A percentile compares a stretch with the other conserved stretches of the same genome.
phyloP scores from a whole-genome alignment of 2,329 filamentous ascomycete species.

The Alternaria sp. region DNA sequence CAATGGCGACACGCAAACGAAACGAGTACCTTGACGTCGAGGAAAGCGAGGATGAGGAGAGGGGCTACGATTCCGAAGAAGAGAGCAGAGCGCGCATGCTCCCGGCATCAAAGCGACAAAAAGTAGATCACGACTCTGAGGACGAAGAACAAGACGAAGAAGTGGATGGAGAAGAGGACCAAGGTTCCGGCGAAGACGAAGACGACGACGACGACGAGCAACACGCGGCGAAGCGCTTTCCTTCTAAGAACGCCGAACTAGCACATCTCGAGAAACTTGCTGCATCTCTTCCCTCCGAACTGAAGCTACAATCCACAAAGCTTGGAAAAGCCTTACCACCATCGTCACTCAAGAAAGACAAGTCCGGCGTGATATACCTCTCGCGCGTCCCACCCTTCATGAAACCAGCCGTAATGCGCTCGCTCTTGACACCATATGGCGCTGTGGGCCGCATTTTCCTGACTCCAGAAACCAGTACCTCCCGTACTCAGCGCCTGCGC shows the following conservation, averaged over 20 bases:
- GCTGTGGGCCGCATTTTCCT: conserved; percentile 80
- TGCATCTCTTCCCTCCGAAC: conserved; percentile 42
- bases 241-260: conserved; percentile 40
- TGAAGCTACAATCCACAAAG: conserved; percentile 45
- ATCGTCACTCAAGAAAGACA: conserved; percentile 68
- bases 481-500: conserved; percentile 71
- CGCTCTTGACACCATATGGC: conserved; percentile 78
- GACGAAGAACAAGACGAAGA: conserved; percentile 30
- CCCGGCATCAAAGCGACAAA: conserved; percentile 69
- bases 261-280: conserved; percentile 43
- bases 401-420: conserved; percentile 80
- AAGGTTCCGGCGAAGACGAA: conserved; percentile 32
- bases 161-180: conserved; percentile 25
- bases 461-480: conserved; percentile 74
- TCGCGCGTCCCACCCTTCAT: conserved; percentile 88
- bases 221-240: conserved; percentile 32
- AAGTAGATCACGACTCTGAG: conserved; percentile 58
- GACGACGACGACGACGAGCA: conserved; percentile 24
- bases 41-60: conserved; percentile 54
- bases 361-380: conserved; percentile 83
- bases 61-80: conserved; percentile 73
- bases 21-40: conserved; percentile 73
- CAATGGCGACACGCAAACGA: conserved; percentile 73
- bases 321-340: conserved; percentile 29
- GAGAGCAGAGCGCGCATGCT: conserved; percentile 68